Evolutionary conservation across 371 early-diverging fungal species (phyloP), one percentile per base, ranked within the genome.

Genomic region (Mortierella sp.): DNA sequence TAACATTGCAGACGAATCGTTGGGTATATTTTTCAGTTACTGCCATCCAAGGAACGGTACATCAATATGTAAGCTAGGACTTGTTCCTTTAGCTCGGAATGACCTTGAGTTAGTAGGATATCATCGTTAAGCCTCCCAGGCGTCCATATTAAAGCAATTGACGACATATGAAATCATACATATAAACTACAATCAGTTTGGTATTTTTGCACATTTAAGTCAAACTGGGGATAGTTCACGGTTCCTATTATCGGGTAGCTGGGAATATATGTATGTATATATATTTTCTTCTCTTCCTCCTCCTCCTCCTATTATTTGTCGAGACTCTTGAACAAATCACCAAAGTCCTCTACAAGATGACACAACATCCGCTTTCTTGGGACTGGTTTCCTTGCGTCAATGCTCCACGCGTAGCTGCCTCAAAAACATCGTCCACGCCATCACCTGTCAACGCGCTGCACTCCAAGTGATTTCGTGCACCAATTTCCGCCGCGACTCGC

Each of bases 401-500:
- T 16, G 89, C 91, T 40, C 92, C 92, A 55, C 88, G 85, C 9
- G 88, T 89, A 10, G 93, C 93, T 72, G 88, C 86, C 69, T 91
- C 91, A 85, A 94, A 93, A 28, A 94, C 93, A 69, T 94, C 94
- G 67, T 86, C 86, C 22, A 96, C 94, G 67, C 92, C 91, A 74
- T 94, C 91, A 32, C 92, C 90, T 32, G 86, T 87, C 70, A 88
- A 87, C 53, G 96, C 94, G 72, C 88, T 88, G 77, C 94, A 94
- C 77, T 94, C 96, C 52, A 96, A 74, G 84, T 94, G 94, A 83
- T 88, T 90, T 84, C 88, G 87, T 41, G 96, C 96, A 60, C 90
- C 87, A 74, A 95, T 94, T 72, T 87, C 86, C 47, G 85, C 71
- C 33, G 95, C 93, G 45, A 94, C 90, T 32, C 76, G 86, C 47